phyloP scores from a whole-genome alignment of 768 basidiomycete species.

The Suillus tomentosus region DNA sequence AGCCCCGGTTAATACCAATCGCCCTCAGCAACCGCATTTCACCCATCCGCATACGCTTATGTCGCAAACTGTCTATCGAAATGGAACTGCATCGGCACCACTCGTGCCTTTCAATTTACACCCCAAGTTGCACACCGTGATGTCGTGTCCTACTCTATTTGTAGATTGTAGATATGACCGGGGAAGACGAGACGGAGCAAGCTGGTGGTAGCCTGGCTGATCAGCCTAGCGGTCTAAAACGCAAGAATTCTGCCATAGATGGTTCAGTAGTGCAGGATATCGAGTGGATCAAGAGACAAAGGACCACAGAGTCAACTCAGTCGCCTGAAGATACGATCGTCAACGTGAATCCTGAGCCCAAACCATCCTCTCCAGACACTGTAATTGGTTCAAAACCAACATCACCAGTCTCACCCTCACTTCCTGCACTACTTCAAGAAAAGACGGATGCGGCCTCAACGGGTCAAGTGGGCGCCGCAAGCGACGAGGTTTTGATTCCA shows the following conservation, averaged over 20 bases:
- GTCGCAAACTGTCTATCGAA: slow-evolving; percentile 8
- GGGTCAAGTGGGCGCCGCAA: background rate
- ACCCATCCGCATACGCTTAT: background rate
- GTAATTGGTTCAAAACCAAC: background rate
- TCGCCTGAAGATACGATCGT: background rate
- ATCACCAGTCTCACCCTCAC: background rate
- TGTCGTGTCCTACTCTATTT: background rate
- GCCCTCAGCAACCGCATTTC: background rate
- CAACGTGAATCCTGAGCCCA: background rate
- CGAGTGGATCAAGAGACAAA: slow-evolving; percentile 1
- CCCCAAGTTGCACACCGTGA: background rate
- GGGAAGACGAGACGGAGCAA: background rate
- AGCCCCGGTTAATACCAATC: background rate
- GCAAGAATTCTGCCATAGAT: slow-evolving; percentile 6
- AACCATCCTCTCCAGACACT: background rate
- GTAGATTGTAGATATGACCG: background rate
- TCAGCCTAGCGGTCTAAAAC: slow-evolving; percentile 5
- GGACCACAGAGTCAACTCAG: background rate
- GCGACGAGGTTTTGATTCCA: background rate
- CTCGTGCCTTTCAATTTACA: background rate
- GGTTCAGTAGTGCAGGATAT: background rate
- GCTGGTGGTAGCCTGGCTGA: background rate
- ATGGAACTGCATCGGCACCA: slow-evolving; percentile 9
- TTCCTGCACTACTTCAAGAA: slow-evolving; percentile 3
- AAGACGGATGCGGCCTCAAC: background rate